These are phyloP conservation scores for Amanita fuliginea DNA, from an alignment of 768 basidiomycete species.

Conservation along the genomic window DNA sequence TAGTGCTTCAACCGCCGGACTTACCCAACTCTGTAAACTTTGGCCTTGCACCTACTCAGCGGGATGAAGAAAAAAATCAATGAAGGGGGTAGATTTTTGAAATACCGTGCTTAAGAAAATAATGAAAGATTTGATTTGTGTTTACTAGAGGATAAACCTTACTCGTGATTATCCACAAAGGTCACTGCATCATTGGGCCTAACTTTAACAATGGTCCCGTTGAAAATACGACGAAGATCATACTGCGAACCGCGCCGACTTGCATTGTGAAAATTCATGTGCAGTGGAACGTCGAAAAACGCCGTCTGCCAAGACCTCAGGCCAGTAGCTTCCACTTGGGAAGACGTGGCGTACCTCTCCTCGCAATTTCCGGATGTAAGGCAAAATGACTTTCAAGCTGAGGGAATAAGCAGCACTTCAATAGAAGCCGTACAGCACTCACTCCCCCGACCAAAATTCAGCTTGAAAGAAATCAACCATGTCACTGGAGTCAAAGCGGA, in stretches of 20 bases:
- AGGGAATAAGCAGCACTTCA: background rate
- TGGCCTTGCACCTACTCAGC: constrained; percentile 45
- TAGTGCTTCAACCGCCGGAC: constrained; percentile 11
- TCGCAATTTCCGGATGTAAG: constrained; percentile 49
- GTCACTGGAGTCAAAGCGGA: background rate
- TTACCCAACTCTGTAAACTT: constrained; percentile 74
- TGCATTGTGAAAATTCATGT: constrained; percentile 73
- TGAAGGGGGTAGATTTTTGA: background rate
- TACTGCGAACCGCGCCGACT: constrained; percentile 55
- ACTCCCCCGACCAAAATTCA: constrained; percentile 80
- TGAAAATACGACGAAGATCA: constrained; percentile 68
- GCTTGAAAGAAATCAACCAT: constrained; percentile 28
- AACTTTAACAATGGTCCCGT: constrained; percentile 53
- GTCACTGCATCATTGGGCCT: constrained; percentile 79
- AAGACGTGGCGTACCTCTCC: constrained; percentile 40
- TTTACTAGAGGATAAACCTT: constrained; percentile 15
- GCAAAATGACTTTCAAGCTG: constrained; percentile 40
- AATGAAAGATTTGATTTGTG: background rate
- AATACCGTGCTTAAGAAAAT: constrained; percentile 39
- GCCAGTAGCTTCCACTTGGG: background rate
- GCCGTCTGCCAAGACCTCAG: constrained; percentile 40
- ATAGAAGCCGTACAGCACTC: constrained; percentile 12
- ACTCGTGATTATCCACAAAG: constrained; percentile 90
- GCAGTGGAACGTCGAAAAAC: constrained; percentile 88
- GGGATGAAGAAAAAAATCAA: background rate